Evolutionary conservation across 306 rosid species (phyloP).

Genomic region (Malus fusca): DNA sequence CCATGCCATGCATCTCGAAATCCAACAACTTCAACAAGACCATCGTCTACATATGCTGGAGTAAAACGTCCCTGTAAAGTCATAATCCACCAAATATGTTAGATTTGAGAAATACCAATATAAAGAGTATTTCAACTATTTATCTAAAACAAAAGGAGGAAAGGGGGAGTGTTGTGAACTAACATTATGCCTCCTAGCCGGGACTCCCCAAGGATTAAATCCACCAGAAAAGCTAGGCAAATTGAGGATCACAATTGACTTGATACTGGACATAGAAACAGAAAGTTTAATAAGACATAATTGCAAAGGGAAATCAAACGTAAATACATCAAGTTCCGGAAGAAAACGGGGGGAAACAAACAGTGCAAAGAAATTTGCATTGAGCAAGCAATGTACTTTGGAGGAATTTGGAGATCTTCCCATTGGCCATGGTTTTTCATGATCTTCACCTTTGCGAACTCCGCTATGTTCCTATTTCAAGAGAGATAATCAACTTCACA

Average conservation of each 20-base stretch:
- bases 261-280: conserved; percentile 48
- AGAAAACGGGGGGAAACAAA: not conserved
- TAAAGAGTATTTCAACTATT: not conserved
- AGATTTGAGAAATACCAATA: conserved; percentile 1
- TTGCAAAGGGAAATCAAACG: not conserved
- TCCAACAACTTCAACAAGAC: conserved; percentile 84
- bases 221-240: conserved; percentile 99
- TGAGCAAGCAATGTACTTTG: conserved; percentile 34
- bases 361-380: not conserved
- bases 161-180: conserved; percentile 13
- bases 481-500: not conserved
- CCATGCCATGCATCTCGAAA: conserved; percentile 99
- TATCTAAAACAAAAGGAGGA: not conserved
- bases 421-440: conserved; percentile 51
- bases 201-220: conserved; percentile 91
- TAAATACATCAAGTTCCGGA: not conserved
- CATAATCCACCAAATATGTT: conserved; percentile 13
- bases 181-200: conserved; percentile 51
- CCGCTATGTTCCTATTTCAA: conserved; percentile 62
- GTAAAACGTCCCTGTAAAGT: conserved; percentile 59
- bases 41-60: conserved; percentile 84
- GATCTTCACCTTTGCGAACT: conserved; percentile 64
- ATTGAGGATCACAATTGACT: conserved; percentile 89
- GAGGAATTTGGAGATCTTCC: conserved; percentile 71
- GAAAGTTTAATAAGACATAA: not conserved